Conservation (phyloP, 148 eudicot genomes). For the Nepenthes gracilis region DNA sequence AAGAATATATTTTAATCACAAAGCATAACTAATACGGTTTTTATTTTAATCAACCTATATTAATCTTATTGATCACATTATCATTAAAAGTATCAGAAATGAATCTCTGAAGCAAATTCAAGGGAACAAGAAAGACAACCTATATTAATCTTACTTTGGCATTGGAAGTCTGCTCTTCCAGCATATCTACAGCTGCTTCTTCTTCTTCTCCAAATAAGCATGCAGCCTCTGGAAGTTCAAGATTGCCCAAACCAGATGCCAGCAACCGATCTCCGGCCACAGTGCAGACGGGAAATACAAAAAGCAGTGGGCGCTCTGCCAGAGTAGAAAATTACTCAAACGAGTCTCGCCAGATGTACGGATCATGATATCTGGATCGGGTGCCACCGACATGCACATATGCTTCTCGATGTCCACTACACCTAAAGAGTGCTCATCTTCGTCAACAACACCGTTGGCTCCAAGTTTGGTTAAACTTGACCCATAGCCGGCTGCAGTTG, state of each 20-base stretch:
- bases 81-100: no score
- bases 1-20: no score
- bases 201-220: constrained; percentile 26
- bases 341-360: constrained; percentile 75
- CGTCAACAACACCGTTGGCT: constrained; percentile 2
- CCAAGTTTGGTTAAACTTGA: not conserved
- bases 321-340: constrained; percentile 60
- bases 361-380: constrained; percentile 53
- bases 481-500: constrained; percentile 21
- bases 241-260: constrained; percentile 53
- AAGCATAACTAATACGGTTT: no score
- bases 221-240: constrained; percentile 34
- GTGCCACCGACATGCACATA: constrained; percentile 38
- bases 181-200: constrained; percentile 7
- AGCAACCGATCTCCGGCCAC: constrained; percentile 64
- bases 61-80: no score
- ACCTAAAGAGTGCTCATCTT: constrained; percentile 9
- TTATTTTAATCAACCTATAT: no score
- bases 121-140: no score
- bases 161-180: no score
- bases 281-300: constrained; percentile 47
- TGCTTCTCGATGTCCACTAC: constrained; percentile 40
- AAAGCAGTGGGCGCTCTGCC: constrained; percentile 49
- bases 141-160: no score
- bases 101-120: no score